phyloP scores from a whole-genome alignment of 1,139 yeast genomes.

The Torulaspora pretoriensis region DNA sequence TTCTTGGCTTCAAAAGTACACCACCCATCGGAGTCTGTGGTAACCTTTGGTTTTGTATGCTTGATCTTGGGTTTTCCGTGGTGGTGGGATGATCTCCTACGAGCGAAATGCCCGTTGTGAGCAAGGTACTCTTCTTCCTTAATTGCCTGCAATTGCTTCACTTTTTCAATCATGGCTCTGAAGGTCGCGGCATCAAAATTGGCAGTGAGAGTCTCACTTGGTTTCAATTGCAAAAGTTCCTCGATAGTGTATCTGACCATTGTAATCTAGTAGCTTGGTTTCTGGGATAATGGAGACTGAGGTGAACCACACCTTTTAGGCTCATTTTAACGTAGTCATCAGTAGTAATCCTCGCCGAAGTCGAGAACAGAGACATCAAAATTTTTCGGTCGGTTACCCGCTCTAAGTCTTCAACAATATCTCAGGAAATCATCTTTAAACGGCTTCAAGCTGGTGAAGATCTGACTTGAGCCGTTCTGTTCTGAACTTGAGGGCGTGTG shows the following conservation, averaged over 20 bases:
- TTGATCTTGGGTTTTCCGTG: conserved; percentile 51
- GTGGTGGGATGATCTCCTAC: conserved; percentile 56
- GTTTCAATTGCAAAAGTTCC: conserved; percentile 56
- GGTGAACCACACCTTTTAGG: not conserved
- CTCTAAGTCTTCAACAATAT: not conserved
- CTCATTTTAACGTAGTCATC: conserved; percentile 1
- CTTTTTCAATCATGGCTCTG: conserved; percentile 61
- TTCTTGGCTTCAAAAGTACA: conserved; percentile 51
- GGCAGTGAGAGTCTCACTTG: conserved; percentile 55
- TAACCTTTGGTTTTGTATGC: conserved; percentile 52
- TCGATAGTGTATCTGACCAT: conserved; percentile 69
- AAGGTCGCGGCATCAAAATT: conserved; percentile 62
- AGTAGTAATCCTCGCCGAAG: not conserved
- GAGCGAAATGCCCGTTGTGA: conserved; percentile 42
- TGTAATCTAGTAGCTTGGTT: not conserved
- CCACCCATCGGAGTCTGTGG: conserved; percentile 75
- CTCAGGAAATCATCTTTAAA: not conserved
- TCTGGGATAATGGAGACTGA: not conserved
- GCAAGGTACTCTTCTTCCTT: conserved; percentile 36
- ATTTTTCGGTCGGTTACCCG: conserved; percentile 8
- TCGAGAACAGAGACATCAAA: conserved; percentile 3
- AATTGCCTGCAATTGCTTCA: conserved; percentile 43
- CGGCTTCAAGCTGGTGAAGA: not conserved
- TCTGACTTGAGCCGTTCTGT: conserved; percentile 8
- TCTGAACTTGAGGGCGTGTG: conserved; percentile 7